phyloP scores from a whole-genome alignment of 805 yeast genomes.

The Lipomyces kockii region DNA sequence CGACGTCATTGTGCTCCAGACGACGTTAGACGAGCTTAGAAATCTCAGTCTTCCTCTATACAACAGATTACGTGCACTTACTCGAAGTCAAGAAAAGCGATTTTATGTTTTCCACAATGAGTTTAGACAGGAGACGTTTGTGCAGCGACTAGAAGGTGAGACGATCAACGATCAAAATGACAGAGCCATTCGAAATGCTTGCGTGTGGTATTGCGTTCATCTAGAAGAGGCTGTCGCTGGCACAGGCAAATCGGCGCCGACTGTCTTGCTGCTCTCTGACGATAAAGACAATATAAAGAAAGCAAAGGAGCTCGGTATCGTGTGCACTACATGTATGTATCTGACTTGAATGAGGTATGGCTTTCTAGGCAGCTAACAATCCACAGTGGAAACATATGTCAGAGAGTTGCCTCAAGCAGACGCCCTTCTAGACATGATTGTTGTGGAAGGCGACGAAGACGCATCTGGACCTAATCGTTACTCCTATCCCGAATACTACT shows the following conservation, averaged over 20 bases:
- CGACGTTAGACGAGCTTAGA: constrained; percentile 90
- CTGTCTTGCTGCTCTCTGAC: constrained; percentile 62
- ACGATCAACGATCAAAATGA: constrained; percentile 88
- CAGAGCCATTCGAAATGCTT: constrained; percentile 79
- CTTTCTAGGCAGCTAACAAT: constrained; percentile 44
- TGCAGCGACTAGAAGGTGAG: constrained; percentile 67
- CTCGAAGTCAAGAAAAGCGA: constrained; percentile 76
- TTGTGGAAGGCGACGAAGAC: constrained; percentile 49
- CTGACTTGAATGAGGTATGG: constrained; percentile 44
- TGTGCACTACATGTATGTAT: constrained; percentile 12
- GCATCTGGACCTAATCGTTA: constrained; percentile 51
- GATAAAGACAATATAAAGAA: constrained; percentile 68
- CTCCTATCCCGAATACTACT: constrained; percentile 75
- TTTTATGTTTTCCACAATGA: constrained; percentile 93
- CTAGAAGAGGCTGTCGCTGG: constrained; percentile 45
- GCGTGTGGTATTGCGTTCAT: constrained; percentile 74
- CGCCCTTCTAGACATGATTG: constrained; percentile 79
- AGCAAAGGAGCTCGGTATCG: constrained; percentile 53
- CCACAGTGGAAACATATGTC: constrained; percentile 70
- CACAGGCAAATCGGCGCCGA: constrained; percentile 38
- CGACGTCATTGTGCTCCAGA: constrained; percentile 94
- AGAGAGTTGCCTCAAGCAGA: constrained; percentile 69
- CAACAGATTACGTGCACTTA: constrained; percentile 75
- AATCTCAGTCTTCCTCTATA: constrained; percentile 87
- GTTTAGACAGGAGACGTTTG: constrained; percentile 72